Base-by-base conservation (phyloP, 305 asterid genomes). In the Fraxinus xanthoxyloides region DNA sequence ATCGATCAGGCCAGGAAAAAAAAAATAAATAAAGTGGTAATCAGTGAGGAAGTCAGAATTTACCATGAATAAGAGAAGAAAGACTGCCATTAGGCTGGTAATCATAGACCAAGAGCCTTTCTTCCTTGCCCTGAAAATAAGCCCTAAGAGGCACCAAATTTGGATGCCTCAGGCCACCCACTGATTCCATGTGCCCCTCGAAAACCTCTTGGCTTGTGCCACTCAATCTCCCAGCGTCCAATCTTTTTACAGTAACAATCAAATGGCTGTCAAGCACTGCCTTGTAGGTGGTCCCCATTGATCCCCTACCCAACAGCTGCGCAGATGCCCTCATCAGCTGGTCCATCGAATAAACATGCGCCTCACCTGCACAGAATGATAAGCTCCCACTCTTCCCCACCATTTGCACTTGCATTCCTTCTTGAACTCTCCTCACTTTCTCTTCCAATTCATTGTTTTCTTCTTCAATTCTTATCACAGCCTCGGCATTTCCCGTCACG, bases 251-350 rank as follows among this genome's bases (percentile, higher is more conserved):
- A 28, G 97, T 91, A 0, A 95, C 97, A 23, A 93, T 92, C 92
- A 89, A 30, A 82, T 92, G 95, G 90, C 84, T 90, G 40, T 93
- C 99, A 13, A 91, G 91, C 74, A 91, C 97, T 7, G 99, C 99
- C 88, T 90, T 95, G 82, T 95, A 95, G 0, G 99, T 95, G 30
- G 94, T 89, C 84, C 98, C 99, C 90, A 93, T 83, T 5, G 91
- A 90, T n/a, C 99, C 99, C 88, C 93, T 87, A 46, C 99, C 99
- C 72, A 95, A 77, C 15, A 93, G 85, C 89, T 95, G 97, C 2
- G 97, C 99, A 0, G 97, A 92, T 1, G 98, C 99, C 69, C 91
- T 87, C 99, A 95, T 92, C 61, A 95, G 90, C 89, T 93, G 95
- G 78, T 95, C 98, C 93, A 95, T 78, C 35, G 97, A 82, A 82